Percentiles rank a stretch among this genome's conserved stretches.
Conservation (phyloP, 495 filamentous ascomycete genomes). For the Cenococcum geophilum region DNA sequence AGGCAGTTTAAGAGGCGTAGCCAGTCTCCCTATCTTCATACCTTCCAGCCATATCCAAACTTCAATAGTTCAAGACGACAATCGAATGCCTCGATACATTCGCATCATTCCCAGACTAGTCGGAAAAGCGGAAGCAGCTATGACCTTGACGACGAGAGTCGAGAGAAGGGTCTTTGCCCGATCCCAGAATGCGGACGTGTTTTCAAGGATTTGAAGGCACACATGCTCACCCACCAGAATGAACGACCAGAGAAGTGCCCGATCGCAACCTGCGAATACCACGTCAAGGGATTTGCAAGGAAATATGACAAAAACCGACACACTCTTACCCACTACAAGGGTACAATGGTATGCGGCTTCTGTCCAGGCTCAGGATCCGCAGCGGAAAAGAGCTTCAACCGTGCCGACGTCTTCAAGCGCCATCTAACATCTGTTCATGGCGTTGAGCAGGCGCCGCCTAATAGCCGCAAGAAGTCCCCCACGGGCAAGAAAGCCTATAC, state of each 20-base stretch:
- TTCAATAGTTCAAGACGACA: slow-evolving; percentile 46
- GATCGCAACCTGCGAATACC: slow-evolving; percentile 89
- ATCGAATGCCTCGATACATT: slow-evolving; percentile 52
- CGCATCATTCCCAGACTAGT: slow-evolving; percentile 51
- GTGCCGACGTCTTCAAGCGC: slow-evolving; percentile 97
- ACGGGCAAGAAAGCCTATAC: slow-evolving; percentile 52
- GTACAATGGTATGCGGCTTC: slow-evolving; percentile 98
- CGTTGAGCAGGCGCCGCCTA: slow-evolving; percentile 92
- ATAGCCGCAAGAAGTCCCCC: slow-evolving; percentile 81
- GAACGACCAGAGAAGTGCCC: slow-evolving; percentile 96
- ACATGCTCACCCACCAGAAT: slow-evolving; percentile 92
- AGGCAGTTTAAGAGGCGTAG: slow-evolving; percentile 25
- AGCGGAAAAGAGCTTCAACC: slow-evolving; percentile 96
- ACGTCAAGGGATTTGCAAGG: slow-evolving; percentile 88
- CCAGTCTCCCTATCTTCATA: slow-evolving; percentile 43
- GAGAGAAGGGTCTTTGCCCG: slow-evolving; percentile 69
- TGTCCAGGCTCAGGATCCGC: slow-evolving; percentile 88
- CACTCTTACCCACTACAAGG: slow-evolving; percentile 97
- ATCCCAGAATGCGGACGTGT: slow-evolving; percentile 77
- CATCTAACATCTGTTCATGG: slow-evolving; percentile 90
- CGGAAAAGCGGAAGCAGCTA: slow-evolving; percentile 46
- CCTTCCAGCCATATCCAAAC: slow-evolving; percentile 35
- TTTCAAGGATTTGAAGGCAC: slow-evolving; percentile 93
- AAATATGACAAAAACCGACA: slow-evolving; percentile 99
- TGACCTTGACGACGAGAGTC: slow-evolving; percentile 56